phyloP scores from a whole-genome alignment of 2,329 filamentous ascomycete species.

The Metarhizium sp. region DNA sequence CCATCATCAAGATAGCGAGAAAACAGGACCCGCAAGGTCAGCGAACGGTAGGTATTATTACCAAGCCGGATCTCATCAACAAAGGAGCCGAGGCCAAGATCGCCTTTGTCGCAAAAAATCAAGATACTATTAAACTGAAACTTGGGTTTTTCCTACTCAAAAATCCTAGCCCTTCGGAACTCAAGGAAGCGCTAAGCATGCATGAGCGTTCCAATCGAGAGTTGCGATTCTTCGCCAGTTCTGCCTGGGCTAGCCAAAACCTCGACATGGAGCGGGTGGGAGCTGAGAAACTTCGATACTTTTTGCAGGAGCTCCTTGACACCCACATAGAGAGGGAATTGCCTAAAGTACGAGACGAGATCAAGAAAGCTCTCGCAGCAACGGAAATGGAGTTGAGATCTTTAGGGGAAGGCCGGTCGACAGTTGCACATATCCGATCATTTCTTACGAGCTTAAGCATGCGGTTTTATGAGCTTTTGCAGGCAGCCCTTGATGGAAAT shows the following conservation, averaged over 20 bases:
- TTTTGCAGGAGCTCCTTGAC: conserved; percentile 16
- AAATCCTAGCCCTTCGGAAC: conserved; percentile 22
- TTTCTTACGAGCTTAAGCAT: conserved; percentile 14
- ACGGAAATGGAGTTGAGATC: conserved; percentile 5
- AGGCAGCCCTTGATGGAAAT: conserved; percentile 15
- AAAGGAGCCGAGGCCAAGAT: conserved; percentile 12
- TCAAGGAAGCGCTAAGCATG: conserved; percentile 23
- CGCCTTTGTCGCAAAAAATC: conserved; percentile 18
- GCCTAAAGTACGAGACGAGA: conserved; percentile 16
- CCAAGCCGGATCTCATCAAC: conserved; percentile 29
- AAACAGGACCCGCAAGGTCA: conserved; percentile 21
- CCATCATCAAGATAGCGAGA: conserved; percentile 20
- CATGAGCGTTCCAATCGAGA: conserved; percentile 24
- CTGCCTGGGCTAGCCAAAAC: conserved; percentile 20
- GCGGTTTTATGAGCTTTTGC: conserved; percentile 14
- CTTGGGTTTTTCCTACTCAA: conserved; percentile 25
- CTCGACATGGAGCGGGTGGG: conserved; percentile 13
- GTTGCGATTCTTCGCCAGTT: conserved; percentile 30
- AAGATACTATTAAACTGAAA: conserved; percentile 33
- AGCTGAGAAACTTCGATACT: conserved; percentile 9
- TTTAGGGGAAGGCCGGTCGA: conserved; percentile 11
- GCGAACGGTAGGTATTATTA: conserved; percentile 34
- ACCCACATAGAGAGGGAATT: conserved; percentile 19
- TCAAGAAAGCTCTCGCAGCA: conserved; percentile 7
- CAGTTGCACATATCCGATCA: conserved; percentile 9